These are phyloP conservation scores for Phytophthora hybrid DNA, from an alignment of 352 stramenopile species.

Conservation along the genomic window DNA sequence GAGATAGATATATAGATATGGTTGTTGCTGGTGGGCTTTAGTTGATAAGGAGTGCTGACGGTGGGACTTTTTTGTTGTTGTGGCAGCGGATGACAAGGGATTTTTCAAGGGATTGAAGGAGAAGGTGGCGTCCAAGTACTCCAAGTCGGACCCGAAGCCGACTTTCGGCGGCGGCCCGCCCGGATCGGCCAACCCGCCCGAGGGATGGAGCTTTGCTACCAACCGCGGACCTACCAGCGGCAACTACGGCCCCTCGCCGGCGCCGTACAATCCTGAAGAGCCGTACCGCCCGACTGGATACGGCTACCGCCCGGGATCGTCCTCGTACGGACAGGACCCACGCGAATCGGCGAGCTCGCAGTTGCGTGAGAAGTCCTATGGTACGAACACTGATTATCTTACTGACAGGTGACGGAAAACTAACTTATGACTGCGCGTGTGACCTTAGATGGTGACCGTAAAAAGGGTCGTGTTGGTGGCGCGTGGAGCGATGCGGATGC, in stretches of 20 bases:
- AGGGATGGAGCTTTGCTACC: slow-evolving; percentile 87
- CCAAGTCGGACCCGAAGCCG: slow-evolving; percentile 64
- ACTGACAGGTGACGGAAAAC: not conserved
- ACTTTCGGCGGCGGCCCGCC: slow-evolving; percentile 69
- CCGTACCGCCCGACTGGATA: slow-evolving; percentile 70
- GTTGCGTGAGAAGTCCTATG: slow-evolving; percentile 83
- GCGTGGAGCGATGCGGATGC: slow-evolving; percentile 61
- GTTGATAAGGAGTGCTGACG: not conserved
- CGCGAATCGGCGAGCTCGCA: slow-evolving; percentile 70
- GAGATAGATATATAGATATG: not conserved
- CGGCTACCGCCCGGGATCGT: slow-evolving; percentile 55
- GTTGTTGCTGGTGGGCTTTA: not conserved
- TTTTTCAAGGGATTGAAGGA: slow-evolving; percentile 91
- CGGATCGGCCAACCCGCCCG: slow-evolving; percentile 72
- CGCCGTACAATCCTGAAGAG: slow-evolving; percentile 85
- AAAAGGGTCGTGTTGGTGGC: slow-evolving; percentile 85
- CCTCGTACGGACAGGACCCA: slow-evolving; percentile 58
- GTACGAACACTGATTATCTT: slow-evolving; percentile 32
- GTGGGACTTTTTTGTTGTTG: not conserved
- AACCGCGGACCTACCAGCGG: slow-evolving; percentile 85
- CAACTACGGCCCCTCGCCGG: slow-evolving; percentile 59
- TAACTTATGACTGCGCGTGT: slow-evolving; percentile 1
- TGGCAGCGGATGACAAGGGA: slow-evolving; percentile 78
- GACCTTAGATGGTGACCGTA: slow-evolving; percentile 73
- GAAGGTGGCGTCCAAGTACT: slow-evolving; percentile 83